Conservation (phyloP, 2,329 filamentous ascomycete species). For the Fusarium kyushuense region DNA sequence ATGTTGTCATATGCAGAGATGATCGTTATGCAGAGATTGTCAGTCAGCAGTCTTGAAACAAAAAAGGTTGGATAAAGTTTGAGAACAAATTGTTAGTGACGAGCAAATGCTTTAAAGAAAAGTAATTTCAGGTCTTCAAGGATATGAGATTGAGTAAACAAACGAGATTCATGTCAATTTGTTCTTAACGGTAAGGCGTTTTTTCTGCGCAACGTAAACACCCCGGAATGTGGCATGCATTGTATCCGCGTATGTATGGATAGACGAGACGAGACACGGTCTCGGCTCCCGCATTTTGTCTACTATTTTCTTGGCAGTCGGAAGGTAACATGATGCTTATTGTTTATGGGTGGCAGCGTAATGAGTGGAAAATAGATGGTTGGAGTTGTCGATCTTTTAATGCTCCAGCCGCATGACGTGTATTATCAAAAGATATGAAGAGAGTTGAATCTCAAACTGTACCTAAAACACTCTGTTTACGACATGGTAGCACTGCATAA, state of each 20-base stretch:
- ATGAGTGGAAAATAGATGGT: constrained; percentile 16
- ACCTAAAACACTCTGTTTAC: constrained; percentile 24
- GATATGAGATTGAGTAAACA: constrained; percentile 7
- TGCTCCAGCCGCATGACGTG: constrained; percentile 27
- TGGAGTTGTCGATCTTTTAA: constrained; percentile 26
- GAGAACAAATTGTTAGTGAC: background rate
- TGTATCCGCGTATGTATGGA: background rate
- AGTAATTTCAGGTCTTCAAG: background rate
- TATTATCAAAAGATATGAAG: background rate
- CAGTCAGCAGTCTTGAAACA: background rate
- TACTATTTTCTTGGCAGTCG: constrained; percentile 2
- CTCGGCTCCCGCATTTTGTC: constrained; percentile 12
- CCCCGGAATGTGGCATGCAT: constrained; percentile 12
- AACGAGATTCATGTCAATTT: constrained; percentile 37
- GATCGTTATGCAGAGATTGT: constrained; percentile 9
- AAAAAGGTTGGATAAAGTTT: constrained; percentile 23
- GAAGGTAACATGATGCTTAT: background rate
- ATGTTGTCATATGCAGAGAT: constrained; percentile 10
- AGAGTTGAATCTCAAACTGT: constrained; percentile 13
- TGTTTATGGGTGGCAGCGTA: background rate
- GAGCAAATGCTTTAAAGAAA: background rate
- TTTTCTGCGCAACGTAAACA: background rate
- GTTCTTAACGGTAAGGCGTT: constrained; percentile 19
- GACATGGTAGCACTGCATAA: background rate
- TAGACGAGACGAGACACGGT: constrained; percentile 2